A percentile compares a stretch with the other conserved stretches of the same genome.
phyloP scores from a whole-genome alignment of 1,284 basidiomycete genomes.

The Cronartium quercuum region DNA sequence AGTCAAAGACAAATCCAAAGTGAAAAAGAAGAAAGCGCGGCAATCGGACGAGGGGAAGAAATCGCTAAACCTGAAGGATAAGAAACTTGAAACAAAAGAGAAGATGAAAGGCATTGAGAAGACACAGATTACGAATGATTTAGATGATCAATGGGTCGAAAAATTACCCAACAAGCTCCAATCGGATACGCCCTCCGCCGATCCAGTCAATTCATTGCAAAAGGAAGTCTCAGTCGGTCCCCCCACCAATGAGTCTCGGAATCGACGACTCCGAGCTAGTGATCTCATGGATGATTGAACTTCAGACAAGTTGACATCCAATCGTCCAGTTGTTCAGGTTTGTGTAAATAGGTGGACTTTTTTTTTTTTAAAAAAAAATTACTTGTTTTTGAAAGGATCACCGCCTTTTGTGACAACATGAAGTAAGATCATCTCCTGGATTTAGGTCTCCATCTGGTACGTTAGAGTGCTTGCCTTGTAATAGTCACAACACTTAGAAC shows the following conservation, averaged over 20 bases:
- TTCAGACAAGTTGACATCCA: background rate
- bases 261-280: background rate
- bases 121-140: background rate
- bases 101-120: background rate
- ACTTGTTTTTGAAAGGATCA: too few species aligned
- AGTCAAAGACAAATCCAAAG: conserved; percentile 3
- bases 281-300: background rate
- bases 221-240: background rate
- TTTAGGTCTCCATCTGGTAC: too few species aligned
- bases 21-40: conserved; percentile 21
- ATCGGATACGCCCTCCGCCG: background rate
- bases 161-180: background rate
- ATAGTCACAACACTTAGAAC: too few species aligned
- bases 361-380: too few species aligned
- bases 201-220: background rate
- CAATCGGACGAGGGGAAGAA: background rate
- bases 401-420: too few species aligned
- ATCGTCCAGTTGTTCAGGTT: background rate
- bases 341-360: too few species aligned
- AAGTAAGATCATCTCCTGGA: too few species aligned
- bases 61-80: too few species aligned
- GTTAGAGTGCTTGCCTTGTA: too few species aligned
- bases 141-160: background rate
- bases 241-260: background rate
- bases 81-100: too few species aligned